Evolutionary conservation across 192 early-diverging fungal species (phyloP), one percentile per base, ranked within the genome.

Genomic region (Gamsiella multidivaricata): DNA sequence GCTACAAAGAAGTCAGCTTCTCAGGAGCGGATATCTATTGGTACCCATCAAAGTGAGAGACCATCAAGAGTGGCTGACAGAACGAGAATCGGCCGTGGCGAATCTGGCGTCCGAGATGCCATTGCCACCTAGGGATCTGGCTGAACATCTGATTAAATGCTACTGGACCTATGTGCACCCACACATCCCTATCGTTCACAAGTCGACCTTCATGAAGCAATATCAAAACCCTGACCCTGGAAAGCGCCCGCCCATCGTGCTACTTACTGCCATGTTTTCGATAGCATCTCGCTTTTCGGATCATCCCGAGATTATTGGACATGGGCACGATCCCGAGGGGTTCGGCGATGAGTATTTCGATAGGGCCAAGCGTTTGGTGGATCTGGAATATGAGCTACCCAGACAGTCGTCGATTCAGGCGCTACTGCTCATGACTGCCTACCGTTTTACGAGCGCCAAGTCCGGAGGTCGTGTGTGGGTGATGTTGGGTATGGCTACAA

Each of bases 151-250:
- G 31, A 69, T 93, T 26, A 81, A 85, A 22, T 57, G 84, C 14
- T 93, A 92, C 67, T 91, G 92, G 73, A 82, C 80, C 10, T 84
- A 89, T 57, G 85, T 92, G 8, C 90, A 93, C 64, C 91, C 90
- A 0, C 65, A 87, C 26, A 66, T 93, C 32, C 91, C 92, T 0
- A 79, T 93, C 11, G 78, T 93, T 22, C 85, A 91, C 80, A 90
- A 90, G 63, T 68, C 78, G 42, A 54, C 61, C 1, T 83, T 83
- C 51, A 71, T 83, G 61, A 60, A 74, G 7, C 71, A 76, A 18
- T 69, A 80, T 23, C 64, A 65, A 56, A 67, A 83, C 43, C 54
- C 64, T 36, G 69, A 83, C 22, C 74, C 65, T 0, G 74, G 69
- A 18, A 78, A 78, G 39, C 56, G 65, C 15, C 65, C 64, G 5